A percentile compares a stretch with the other conserved stretches of the same genome.
Conservation (phyloP, 225 moss, liverwort and hornwort species). For the Marchantia paleacea region DNA sequence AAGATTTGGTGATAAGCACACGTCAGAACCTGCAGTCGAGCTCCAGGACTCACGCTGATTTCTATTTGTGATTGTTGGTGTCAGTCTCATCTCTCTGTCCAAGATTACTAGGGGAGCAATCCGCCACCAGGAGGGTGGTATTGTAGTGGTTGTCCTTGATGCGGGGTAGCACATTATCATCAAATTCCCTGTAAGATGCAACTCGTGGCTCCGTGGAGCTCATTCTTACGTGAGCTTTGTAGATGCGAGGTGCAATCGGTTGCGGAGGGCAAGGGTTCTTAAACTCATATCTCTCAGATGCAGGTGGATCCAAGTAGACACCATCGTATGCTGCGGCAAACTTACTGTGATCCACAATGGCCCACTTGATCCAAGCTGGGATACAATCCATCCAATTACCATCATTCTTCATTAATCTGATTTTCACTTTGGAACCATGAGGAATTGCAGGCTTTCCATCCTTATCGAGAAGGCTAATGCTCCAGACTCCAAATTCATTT, state of each 20-base stretch:
- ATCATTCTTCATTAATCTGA: constrained; percentile 70
- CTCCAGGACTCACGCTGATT: too few species aligned
- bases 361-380: constrained; percentile 89
- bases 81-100: too few species aligned
- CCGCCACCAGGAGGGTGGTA: too few species aligned
- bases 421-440: constrained; percentile 87
- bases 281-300: constrained; percentile 62
- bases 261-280: constrained; percentile 69
- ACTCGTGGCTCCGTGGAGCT: constrained; percentile 79
- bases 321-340: constrained; percentile 87
- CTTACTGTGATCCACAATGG: constrained; percentile 62
- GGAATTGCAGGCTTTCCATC: constrained; percentile 64
- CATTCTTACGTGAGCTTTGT: constrained; percentile 97
- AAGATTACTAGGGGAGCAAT: too few species aligned
- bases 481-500: constrained; percentile 91
- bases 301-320: constrained; percentile 85
- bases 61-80: too few species aligned
- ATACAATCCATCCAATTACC: constrained; percentile 81
- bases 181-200: constrained; percentile 82
- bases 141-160: constrained; percentile 93
- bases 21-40: too few species aligned
- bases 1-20: too few species aligned
- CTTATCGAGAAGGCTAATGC: constrained; percentile 64
- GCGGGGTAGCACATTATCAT: constrained; percentile 75
- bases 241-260: constrained; percentile 78